Evolutionary conservation across 495 filamentous ascomycete genomes (phyloP), one percentile per base, ranked within the genome.

Genomic region (Staphylotrichum tortipilum): DNA sequence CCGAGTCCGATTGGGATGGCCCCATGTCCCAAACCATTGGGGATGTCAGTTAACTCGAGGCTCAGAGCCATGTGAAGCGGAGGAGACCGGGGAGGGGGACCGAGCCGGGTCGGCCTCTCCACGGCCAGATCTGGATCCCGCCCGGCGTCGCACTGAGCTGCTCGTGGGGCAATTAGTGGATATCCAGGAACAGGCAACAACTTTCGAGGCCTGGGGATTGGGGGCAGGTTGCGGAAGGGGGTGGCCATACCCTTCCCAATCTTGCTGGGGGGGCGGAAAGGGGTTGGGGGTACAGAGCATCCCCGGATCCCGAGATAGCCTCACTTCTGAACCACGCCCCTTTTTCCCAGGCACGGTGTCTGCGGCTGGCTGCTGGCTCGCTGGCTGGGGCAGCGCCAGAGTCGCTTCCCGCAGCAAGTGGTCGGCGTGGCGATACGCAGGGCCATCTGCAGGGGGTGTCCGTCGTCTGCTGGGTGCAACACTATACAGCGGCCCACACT

Each of bases 151-250:
- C n/a, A n/a, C 18, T 31, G 3, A 19, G 40, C 30, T 43, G 40
- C 26, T 29, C 18, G 39, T 29, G 28, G 7, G 30, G 43, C 12
- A 46, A 24, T 14, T 6, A n/a, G 18, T 17, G 31, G 31, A 18
- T 33, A 21, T 10, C 35, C 47, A 49, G 38, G 30, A 49, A 42
- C 47, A 49, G 47, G 47, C 47, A 49, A 35, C 47, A 42, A 35
- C 37, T 42, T 49, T 42, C n/a, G 36, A 29, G 23, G 4, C 37
- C 47, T 31, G 8, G 47, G 7, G 26, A 30, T 12, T 47, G 15
- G 44, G 21, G 39, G n/a, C 7, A 15, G n/a, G n/a, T n/a, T n/a
- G n/a, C n/a, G n/a, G n/a, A n/a, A n/a, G n/a, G n/a, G n/a, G n/a
- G n/a, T n/a, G n/a, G n/a, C n/a, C n/a, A n/a, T n/a, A n/a, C n/a